Conservation (phyloP, 345 rosid genomes). For the Dipteronia sinensis region DNA sequence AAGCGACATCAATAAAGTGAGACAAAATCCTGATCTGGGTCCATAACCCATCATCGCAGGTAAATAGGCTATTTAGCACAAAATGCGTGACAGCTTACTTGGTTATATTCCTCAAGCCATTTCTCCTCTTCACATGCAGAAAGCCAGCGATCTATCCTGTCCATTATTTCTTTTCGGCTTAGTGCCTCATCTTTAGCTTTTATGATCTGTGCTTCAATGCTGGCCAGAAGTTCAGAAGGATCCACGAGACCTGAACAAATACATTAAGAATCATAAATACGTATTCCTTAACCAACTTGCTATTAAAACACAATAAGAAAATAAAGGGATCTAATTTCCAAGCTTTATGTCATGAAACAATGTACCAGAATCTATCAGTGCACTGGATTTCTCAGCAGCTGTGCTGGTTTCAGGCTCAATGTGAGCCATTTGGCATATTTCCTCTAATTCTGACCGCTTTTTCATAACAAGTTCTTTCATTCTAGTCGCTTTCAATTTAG, state of each 20-base stretch:
- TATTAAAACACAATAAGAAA: no score
- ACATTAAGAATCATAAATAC: conserved; percentile 6
- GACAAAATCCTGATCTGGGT: not conserved
- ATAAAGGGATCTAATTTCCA: no score
- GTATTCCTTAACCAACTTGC: not conserved
- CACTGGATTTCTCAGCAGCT: conserved; percentile 85
- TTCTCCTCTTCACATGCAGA: conserved; percentile 92
- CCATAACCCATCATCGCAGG: not conserved
- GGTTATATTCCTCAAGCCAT: conserved; percentile 94
- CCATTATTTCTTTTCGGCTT: conserved; percentile 93
- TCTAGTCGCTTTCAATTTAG: conserved; percentile 80
- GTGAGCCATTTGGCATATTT: conserved; percentile 68
- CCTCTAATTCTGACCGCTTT: conserved; percentile 82
- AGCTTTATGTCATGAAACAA: no score
- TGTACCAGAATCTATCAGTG: conserved; percentile 89
- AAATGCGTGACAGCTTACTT: conserved; percentile 42
- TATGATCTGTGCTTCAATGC: conserved; percentile 72
- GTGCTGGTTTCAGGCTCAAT: conserved; percentile 88
- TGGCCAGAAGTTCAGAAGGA: conserved; percentile 85
- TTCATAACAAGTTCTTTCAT: conserved; percentile 97
- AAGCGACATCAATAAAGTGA: not conserved
- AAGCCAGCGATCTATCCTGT: conserved; percentile 92
- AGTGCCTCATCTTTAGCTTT: conserved; percentile 80
- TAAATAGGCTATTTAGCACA: not conserved
- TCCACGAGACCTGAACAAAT: conserved; percentile 77